Conservation (phyloP, 202 grass and related monocot species). For the Brachypodium distachyon region DNA sequence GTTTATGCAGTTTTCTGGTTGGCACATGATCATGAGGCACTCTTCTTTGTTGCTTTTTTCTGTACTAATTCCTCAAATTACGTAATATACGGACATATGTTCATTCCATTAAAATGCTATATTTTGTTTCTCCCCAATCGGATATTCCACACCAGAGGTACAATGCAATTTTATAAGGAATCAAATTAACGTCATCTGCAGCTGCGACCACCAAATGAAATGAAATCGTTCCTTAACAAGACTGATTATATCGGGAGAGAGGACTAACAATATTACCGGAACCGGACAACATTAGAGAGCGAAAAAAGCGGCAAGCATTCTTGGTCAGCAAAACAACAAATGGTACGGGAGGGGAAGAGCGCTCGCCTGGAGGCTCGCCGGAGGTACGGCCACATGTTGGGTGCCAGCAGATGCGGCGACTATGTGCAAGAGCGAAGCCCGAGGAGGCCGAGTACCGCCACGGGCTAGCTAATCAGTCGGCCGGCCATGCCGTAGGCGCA, state of each 20-base stretch:
- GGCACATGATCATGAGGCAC: background rate
- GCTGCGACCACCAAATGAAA: background rate
- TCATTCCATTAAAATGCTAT: background rate
- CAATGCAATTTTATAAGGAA: background rate
- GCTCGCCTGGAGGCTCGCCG: slow-evolving; percentile 1
- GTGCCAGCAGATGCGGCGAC: too few species aligned
- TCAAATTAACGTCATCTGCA: background rate
- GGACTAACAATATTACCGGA: background rate
- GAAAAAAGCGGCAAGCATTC: background rate
- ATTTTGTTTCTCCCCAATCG: background rate
- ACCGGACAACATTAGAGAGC: background rate
- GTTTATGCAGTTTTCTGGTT: background rate
- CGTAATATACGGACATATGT: background rate
- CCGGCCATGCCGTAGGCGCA: background rate
- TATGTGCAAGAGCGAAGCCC: background rate
- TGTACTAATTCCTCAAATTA: background rate
- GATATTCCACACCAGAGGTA: background rate
- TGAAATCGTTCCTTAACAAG: background rate
- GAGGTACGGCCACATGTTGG: slow-evolving; percentile 9
- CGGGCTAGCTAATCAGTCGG: background rate
- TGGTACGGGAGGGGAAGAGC: background rate
- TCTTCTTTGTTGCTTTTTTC: background rate
- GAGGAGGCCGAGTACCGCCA: background rate
- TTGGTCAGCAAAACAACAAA: background rate
- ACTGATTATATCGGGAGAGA: too few species aligned